Evolutionary conservation across 495 filamentous ascomycete genomes (phyloP).

Genomic region (Penicillium ochrochloron): DNA sequence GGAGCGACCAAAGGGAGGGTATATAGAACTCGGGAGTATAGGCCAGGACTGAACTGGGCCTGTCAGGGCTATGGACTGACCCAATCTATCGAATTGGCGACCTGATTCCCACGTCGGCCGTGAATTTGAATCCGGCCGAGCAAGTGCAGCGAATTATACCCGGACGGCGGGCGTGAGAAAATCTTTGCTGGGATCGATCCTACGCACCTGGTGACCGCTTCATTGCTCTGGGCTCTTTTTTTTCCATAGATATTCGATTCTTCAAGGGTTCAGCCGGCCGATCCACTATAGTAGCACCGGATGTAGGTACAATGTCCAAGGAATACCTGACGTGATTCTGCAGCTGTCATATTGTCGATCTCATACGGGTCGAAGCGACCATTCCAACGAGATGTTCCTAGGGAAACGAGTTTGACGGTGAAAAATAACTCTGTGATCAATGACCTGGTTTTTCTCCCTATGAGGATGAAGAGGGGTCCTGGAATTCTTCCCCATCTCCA

Average conservation of each 20-base stretch:
- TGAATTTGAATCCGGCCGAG: slow-evolving; percentile 4
- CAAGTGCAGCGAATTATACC: not conserved
- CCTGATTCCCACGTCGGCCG: slow-evolving; percentile 4
- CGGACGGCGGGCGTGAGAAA: not conserved
- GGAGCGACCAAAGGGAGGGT: not conserved
- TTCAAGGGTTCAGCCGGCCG: not conserved
- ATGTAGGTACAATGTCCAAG: not conserved
- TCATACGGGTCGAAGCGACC: not conserved
- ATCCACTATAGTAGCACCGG: not conserved
- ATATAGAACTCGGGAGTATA: not conserved
- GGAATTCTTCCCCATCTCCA: not conserved
- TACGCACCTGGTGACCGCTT: slow-evolving; percentile 3
- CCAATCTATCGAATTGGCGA: not conserved
- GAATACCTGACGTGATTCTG: not conserved
- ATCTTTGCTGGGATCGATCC: not conserved
- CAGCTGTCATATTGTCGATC: slow-evolving; percentile 6
- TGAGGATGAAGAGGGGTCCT: not conserved
- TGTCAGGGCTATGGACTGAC: not conserved
- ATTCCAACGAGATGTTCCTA: not conserved
- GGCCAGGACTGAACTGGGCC: not conserved
- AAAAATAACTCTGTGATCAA: not conserved
- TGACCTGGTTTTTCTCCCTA: not conserved
- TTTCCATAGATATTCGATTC: not conserved
- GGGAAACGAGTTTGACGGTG: not conserved
- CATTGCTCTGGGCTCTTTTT: not conserved